Conservation (phyloP, 2,329 filamentous ascomycete species). For the Diplodia intermedia region DNA sequence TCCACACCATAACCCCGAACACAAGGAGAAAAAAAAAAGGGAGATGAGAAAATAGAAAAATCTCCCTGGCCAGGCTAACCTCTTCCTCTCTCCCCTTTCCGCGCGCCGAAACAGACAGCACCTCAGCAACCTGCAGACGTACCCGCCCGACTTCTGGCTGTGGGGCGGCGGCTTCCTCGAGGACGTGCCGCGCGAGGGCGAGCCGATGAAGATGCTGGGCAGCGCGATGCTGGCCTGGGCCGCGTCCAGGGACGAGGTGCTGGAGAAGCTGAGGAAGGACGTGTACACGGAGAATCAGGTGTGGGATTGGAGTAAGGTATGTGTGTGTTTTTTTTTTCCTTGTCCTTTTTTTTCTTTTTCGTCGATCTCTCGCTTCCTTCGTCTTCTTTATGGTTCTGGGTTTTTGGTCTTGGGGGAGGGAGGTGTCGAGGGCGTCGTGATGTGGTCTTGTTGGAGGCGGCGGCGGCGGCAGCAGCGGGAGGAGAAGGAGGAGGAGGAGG, state of each 20-base stretch:
- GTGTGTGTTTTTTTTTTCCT: slow-evolving; percentile 12
- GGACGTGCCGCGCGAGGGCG: slow-evolving; percentile 67
- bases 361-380: background rate
- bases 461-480: too few species aligned
- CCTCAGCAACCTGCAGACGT: slow-evolving; percentile 60
- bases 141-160: slow-evolving; percentile 65
- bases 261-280: slow-evolving; percentile 72
- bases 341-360: background rate
- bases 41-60: background rate
- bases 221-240: slow-evolving; percentile 73
- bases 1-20: background rate
- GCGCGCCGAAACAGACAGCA: slow-evolving; percentile 52
- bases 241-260: slow-evolving; percentile 71
- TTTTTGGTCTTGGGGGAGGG: too few species aligned
- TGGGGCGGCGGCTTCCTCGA: slow-evolving; percentile 74
- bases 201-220: slow-evolving; percentile 74
- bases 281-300: slow-evolving; percentile 75
- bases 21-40: background rate
- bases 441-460: too few species aligned
- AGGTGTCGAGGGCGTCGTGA: too few species aligned
- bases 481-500: too few species aligned
- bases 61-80: background rate
- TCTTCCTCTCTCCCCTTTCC: background rate
- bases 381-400: too few species aligned
- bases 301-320: slow-evolving; percentile 70